Evolutionary conservation across 78 protist genomes (phyloP).

Genomic region (Chrysochromulina tobinii): DNA sequence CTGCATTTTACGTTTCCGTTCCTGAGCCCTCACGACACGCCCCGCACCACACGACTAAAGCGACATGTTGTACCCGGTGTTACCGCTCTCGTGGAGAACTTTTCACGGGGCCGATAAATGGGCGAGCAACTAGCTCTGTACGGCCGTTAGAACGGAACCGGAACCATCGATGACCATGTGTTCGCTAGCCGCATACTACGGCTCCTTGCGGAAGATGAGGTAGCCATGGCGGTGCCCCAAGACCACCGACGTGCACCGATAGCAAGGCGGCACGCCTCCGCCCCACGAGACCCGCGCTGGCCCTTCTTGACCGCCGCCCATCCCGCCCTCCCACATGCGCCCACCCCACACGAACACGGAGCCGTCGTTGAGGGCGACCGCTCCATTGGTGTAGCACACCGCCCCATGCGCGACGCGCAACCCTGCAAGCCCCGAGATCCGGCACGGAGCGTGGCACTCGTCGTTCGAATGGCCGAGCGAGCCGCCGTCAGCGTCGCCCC

Average conservation of each 20-base stretch:
- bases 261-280: slow-evolving; percentile 7
- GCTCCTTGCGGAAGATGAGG: not conserved
- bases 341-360: not conserved
- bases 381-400: not conserved
- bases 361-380: not conserved
- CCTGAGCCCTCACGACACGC: no score
- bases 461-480: not conserved
- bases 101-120: no score
- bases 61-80: no score
- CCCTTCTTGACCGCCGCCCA: not conserved
- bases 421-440: not conserved
- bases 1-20: no score
- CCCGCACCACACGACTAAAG: no score
- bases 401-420: not conserved
- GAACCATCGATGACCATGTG: no score
- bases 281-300: not conserved
- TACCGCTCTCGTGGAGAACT: no score
- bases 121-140: no score
- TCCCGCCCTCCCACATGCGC: not conserved
- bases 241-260: not conserved
- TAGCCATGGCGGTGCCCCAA: not conserved
- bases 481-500: slow-evolving; percentile 32
- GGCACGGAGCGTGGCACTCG: not conserved
- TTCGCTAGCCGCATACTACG: no score
- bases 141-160: no score